Base-by-base conservation (phyloP, 345 rosid species). In the Microcos paniculata region DNA sequence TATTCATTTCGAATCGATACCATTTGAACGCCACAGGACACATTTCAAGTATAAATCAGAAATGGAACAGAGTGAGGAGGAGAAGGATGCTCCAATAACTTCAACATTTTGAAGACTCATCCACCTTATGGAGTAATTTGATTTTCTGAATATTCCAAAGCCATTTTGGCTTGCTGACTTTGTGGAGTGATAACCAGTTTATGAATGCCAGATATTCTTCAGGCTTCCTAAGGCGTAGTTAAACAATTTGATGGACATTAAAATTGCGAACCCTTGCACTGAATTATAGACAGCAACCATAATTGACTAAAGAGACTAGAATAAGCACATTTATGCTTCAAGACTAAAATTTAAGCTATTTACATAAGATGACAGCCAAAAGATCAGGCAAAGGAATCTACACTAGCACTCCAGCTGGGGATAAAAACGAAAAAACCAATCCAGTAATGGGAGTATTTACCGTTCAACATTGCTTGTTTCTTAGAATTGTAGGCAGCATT, bases 401-500 rank as follows among this genome's bases (percentile, higher is more conserved):
- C 68, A 72, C 59, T 55, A 35, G 55, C 21, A n/a, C 42, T 51
- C 51, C 35, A 55, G 30, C 45, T 43, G 64, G 61, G 55, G 38
- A 71, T 43, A 48, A 56, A 57, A 15, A 63, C n/a, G 16, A 35
- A 73, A 49, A 75, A 24, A 53, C 56, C 62, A 77, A 40, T 62
- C 33, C 66, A 62, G 59, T 26, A 58, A 73, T 73, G 72, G 11
- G 69, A 73, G 43, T 66, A 61, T 72, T 78, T 84, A 93, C 99
- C 99, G 79, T 89, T 96, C 84, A 90, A 58, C 21, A 96, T 57
- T 18, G 99, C 99, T 81, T 88, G 93, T 88, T 92, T 96, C 88
- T 96, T 96, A 65, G 99, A 91, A 79, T 92, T 93, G 82, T 93
- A 96, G 69, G 99, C 99, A 75, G 87, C 92, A 88, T 92, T 96